Conservation (phyloP, 345 rosid genomes). For the Litchi chinensis region DNA sequence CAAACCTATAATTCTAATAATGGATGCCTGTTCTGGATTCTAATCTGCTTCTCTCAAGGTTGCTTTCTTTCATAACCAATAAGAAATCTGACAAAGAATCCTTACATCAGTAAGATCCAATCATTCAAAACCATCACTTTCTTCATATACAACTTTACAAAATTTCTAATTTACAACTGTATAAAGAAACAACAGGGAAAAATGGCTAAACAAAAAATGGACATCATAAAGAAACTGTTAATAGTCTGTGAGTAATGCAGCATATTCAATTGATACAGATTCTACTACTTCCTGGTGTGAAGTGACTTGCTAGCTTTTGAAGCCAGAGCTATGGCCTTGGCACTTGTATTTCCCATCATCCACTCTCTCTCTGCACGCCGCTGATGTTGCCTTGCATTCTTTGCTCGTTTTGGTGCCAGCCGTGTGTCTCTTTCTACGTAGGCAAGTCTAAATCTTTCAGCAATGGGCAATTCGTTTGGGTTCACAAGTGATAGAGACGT, state of each 20-base stretch:
- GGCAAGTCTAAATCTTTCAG: conserved; percentile 88
- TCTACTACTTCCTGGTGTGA: conserved; percentile 40
- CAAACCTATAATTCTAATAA: neutral
- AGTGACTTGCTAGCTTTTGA: conserved; percentile 57
- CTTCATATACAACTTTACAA: neutral
- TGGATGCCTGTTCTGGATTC: neutral
- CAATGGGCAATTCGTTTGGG: conserved; percentile 59
- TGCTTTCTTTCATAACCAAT: no score
- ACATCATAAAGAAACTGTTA: neutral
- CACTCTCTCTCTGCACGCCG: conserved; percentile 83
- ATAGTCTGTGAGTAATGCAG: neutral
- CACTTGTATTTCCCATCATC: conserved; percentile 53
- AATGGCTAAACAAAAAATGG: neutral
- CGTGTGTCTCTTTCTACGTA: conserved; percentile 77
- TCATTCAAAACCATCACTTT: no score
- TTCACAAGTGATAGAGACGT: conserved; percentile 25
- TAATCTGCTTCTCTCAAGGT: neutral
- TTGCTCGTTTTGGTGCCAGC: conserved; percentile 89
- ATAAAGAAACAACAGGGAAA: neutral
- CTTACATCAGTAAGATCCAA: no score
- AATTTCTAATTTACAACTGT: neutral
- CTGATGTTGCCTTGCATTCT: conserved; percentile 82
- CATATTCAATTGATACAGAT: neutral
- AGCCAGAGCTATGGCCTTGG: conserved; percentile 69
- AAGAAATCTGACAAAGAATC: no score